Percentiles rank a stretch among this genome's conserved stretches.
Conservation (phyloP, 2,329 filamentous ascomycete genomes). For the Penicillium fuscoglaucum region DNA sequence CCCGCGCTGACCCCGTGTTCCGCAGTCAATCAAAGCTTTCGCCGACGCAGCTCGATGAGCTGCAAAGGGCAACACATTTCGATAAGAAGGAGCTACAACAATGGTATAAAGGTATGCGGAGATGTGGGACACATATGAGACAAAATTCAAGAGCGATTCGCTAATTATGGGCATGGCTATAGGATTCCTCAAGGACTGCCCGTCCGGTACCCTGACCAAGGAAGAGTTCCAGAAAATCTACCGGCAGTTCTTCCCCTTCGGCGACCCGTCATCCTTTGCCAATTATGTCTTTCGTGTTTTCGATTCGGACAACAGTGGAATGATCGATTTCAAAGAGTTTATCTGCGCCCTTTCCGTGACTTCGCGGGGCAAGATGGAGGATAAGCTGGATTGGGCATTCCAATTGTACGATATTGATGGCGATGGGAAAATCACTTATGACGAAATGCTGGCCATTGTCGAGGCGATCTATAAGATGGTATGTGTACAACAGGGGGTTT, state of each 20-base stretch:
- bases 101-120: conserved; percentile 91
- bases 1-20: not conserved
- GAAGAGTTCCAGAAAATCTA: conserved; percentile 99
- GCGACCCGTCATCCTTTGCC: conserved; percentile 94
- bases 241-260: conserved; percentile 98
- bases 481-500: conserved; percentile 25
- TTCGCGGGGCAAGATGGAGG: conserved; percentile 96
- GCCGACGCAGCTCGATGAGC: conserved; percentile 89
- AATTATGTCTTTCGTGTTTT: conserved; percentile 99
- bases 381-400: conserved; percentile 99
- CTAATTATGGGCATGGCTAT: conserved; percentile 43
- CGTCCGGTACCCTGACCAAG: conserved; percentile 93
- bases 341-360: conserved; percentile 98
- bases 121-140: not conserved
- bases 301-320: conserved; percentile 93
- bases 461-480: conserved; percentile 99
- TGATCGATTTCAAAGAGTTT: conserved; percentile 99
- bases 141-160: not conserved
- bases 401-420: conserved; percentile 99
- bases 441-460: conserved; percentile 98
- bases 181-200: conserved; percentile 99
- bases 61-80: conserved; percentile 96
- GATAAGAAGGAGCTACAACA: conserved; percentile 99
- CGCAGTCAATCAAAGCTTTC: conserved; percentile 95
- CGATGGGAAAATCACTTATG: conserved; percentile 97